Conservation (phyloP, 2,329 filamentous ascomycete genomes). For the Exophiala oligosperma region DNA sequence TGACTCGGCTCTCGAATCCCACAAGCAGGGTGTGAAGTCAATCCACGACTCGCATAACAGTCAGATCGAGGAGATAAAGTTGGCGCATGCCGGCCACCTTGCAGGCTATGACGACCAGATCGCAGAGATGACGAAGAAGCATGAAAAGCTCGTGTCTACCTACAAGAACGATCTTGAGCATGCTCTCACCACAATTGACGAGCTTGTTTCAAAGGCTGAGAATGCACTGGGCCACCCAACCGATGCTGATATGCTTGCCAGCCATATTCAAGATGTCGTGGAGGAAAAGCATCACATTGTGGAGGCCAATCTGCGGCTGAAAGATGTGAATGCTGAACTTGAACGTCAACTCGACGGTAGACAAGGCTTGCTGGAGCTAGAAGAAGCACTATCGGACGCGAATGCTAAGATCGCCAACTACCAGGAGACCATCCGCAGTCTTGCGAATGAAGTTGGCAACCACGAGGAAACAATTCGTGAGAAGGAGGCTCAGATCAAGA, state of each 20-base stretch:
- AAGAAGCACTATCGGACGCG: conserved; percentile 39
- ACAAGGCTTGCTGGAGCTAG: conserved; percentile 29
- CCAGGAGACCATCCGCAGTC: conserved; percentile 57
- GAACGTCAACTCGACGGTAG: conserved; percentile 27
- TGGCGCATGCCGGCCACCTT: conserved; percentile 27
- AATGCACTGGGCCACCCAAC: conserved; percentile 29
- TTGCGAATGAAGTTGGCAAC: conserved; percentile 50
- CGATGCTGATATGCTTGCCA: conserved; percentile 29
- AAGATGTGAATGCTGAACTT: conserved; percentile 27
- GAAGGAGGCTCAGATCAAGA: conserved; percentile 46
- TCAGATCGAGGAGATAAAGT: conserved; percentile 33
- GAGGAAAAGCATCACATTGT: conserved; percentile 26
- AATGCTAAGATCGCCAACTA: conserved; percentile 43
- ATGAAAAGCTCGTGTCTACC: conserved; percentile 60
- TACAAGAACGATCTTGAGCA: conserved; percentile 64
- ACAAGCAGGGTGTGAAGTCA: conserved; percentile 46
- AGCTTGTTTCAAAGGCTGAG: conserved; percentile 24
- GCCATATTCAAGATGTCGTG: conserved; percentile 28
- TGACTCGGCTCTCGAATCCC: conserved; percentile 55
- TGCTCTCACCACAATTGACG: conserved; percentile 36
- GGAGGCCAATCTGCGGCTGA: conserved; percentile 23
- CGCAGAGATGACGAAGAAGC: conserved; percentile 44
- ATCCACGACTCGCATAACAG: conserved; percentile 39
- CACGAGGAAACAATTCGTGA: conserved; percentile 47
- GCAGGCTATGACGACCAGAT: conserved; percentile 39